A percentile compares a stretch with the other conserved stretches of the same genome.
Conservation (phyloP, 2,329 filamentous ascomycete species). For the Pseudogymnoascus sp. region DNA sequence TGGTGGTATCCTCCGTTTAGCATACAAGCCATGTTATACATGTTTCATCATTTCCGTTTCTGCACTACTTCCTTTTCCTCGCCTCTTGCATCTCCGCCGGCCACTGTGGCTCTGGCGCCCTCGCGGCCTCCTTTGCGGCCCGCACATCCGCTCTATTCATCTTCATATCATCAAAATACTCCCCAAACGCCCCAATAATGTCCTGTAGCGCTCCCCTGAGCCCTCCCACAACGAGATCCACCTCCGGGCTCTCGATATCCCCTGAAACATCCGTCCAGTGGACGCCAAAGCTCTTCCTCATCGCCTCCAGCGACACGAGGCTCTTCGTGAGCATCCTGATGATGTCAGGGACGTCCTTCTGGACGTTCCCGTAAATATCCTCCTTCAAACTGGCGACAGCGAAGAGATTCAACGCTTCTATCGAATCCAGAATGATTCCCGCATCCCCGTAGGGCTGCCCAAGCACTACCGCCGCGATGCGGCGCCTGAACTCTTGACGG, state of each 20-base stretch:
- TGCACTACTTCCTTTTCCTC: slow-evolving; percentile 5
- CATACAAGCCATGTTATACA: slow-evolving; percentile 6
- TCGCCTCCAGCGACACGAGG: slow-evolving; percentile 59
- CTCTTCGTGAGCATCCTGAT: slow-evolving; percentile 64
- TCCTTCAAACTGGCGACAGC: slow-evolving; percentile 67
- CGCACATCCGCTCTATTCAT: slow-evolving; percentile 63
- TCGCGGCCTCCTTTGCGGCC: slow-evolving; percentile 51
- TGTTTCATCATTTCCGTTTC: neutral
- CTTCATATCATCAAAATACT: slow-evolving; percentile 62
- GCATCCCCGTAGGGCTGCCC: slow-evolving; percentile 65
- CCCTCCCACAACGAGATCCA: slow-evolving; percentile 59
- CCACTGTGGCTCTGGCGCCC: slow-evolving; percentile 10
- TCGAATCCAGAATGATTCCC: slow-evolving; percentile 60
- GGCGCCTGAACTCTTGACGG: slow-evolving; percentile 57
- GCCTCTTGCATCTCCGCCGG: slow-evolving; percentile 21
- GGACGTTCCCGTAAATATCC: slow-evolving; percentile 79
- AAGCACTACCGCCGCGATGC: slow-evolving; percentile 58
- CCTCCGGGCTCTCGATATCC: slow-evolving; percentile 48
- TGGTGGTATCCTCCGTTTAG: neutral
- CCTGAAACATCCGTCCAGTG: slow-evolving; percentile 75
- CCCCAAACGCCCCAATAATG: slow-evolving; percentile 63
- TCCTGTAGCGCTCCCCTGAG: slow-evolving; percentile 57
- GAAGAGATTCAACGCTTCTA: slow-evolving; percentile 60
- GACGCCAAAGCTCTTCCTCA: slow-evolving; percentile 47
- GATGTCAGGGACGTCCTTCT: slow-evolving; percentile 66